Evolutionary conservation across 108 stramenopile species (phyloP), one percentile per base, ranked within the genome.

Genomic region (Poteriospumella lacustris): DNA sequence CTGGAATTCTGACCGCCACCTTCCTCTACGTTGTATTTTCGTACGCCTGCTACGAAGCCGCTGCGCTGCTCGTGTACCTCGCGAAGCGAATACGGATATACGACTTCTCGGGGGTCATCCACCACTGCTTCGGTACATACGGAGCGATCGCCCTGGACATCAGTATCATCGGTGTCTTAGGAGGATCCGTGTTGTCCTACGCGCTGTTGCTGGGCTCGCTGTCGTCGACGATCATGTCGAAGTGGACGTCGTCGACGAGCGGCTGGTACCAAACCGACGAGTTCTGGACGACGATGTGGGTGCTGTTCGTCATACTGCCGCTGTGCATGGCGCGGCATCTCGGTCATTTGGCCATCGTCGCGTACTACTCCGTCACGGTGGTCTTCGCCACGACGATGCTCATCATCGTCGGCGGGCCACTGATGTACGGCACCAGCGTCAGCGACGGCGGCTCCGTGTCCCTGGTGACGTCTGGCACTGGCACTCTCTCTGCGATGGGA

Each of bases 241-340:
- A n/a, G n/a, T n/a, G n/a, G n/a, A 52, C 47, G 15, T 52, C 15
- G 15, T 52, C 47, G 15, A 33, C 15, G 9, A 34, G 12, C 5
- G 33, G 36, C 36, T 64, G 29, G 15, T 64, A 31, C 31, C 19
- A 15, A 19, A 34, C 33, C 31, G 33, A 64, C 36, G 33, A 26
- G 28, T 77, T 58, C 0, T 38, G 39, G 33, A 43, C 76, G 36
- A 72, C 80, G 1, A 39, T 76, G 9, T 67, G 62, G 31, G 44
- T 78, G 1, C 38, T 78, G 19, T 81, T 81, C 34, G n/a, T n/a
- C n/a, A 76, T 81, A 31, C 56, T 78, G 34, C 80, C 80, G 36
- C 31, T 47, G 1, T 79, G 80, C 78, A 58, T 81, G 29, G 40
- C 76, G 41, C 80, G 80, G 31, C 68, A 70, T 68, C 67, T 81